Percentiles rank a stretch among this genome's conserved stretches.
These are phyloP conservation scores for Mediolabrus comicus DNA, from an alignment of 108 stramenopile genomes.

Conservation along the genomic window DNA sequence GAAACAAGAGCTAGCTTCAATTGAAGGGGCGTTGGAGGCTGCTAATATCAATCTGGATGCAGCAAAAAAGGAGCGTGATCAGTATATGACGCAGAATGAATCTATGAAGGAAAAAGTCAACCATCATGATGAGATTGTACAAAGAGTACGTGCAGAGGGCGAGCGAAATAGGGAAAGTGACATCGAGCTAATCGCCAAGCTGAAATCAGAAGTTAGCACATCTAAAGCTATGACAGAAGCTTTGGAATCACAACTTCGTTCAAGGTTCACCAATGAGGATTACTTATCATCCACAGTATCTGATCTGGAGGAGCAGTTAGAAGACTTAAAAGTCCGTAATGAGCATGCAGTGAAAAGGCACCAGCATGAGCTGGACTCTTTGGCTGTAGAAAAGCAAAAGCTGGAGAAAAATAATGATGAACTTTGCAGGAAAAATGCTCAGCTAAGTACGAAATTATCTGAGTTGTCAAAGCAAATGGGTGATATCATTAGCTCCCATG, in stretches of 20 bases:
- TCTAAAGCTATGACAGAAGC: constrained; percentile 59
- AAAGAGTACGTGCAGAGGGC: constrained; percentile 21
- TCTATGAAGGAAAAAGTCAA: constrained; percentile 29
- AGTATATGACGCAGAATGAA: constrained; percentile 32
- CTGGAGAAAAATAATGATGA: constrained; percentile 41
- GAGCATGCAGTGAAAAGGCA: constrained; percentile 42
- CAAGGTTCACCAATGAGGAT: constrained; percentile 54
- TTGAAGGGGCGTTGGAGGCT: constrained; percentile 23
- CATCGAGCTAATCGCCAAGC: constrained; percentile 38
- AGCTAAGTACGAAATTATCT: constrained; percentile 29
- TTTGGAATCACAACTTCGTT: constrained; percentile 51
- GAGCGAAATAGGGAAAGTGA: constrained; percentile 28
- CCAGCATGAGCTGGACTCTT: constrained; percentile 39
- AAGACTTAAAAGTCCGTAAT: constrained; percentile 33
- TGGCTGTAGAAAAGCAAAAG: constrained; percentile 38
- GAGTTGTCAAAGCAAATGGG: constrained; percentile 50
- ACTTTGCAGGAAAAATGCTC: constrained; percentile 39
- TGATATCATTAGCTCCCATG: constrained; percentile 47
- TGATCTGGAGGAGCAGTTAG: constrained; percentile 46
- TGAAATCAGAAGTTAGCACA: constrained; percentile 50
- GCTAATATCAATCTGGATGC: constrained; percentile 27
- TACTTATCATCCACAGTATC: constrained; percentile 48
- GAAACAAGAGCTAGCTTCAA: constrained; percentile 21
- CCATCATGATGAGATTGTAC: constrained; percentile 33
- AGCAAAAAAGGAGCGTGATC: constrained; percentile 42